Evolutionary conservation across 768 basidiomycete species (phyloP).

Genomic region (Sarcodon aspratus): DNA sequence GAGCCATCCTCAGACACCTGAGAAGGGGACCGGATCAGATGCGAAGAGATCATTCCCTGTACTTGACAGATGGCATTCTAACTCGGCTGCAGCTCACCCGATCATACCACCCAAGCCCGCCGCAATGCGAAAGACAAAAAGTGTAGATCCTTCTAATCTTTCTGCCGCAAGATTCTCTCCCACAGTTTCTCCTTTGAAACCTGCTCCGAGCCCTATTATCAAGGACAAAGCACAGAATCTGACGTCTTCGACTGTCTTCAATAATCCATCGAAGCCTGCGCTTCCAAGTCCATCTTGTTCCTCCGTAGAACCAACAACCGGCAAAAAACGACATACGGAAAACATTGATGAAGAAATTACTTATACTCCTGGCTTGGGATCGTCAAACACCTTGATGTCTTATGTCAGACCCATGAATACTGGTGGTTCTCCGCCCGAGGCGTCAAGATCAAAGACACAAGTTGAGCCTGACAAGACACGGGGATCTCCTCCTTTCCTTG

Average conservation of each 20-base stretch:
- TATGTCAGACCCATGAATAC: conserved; percentile 41
- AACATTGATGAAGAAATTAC: not conserved
- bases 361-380: conserved; percentile 40
- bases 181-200: not conserved
- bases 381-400: conserved; percentile 67
- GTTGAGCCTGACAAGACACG: conserved; percentile 2
- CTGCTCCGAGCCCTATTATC: not conserved
- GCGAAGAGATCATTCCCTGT: conserved; percentile 32
- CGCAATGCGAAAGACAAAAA: conserved; percentile 27
- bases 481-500: too few relatives aligned
- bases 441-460: conserved; percentile 11
- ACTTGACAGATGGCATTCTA: conserved; percentile 56
- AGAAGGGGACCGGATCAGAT: conserved; percentile 21
- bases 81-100: conserved; percentile 21
- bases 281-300: not conserved
- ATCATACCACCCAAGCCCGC: conserved; percentile 29
- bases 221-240: not conserved
- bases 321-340: not conserved
- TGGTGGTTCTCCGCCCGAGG: conserved; percentile 27
- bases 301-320: not conserved
- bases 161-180: not conserved
- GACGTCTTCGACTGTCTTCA: not conserved
- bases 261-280: not conserved
- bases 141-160: conserved; percentile 16
- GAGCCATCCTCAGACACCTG: conserved; percentile 2